Evolutionary conservation across 768 basidiomycete species (phyloP), one percentile per base, ranked within the genome.

Genomic region (Trametes cinnabarina): DNA sequence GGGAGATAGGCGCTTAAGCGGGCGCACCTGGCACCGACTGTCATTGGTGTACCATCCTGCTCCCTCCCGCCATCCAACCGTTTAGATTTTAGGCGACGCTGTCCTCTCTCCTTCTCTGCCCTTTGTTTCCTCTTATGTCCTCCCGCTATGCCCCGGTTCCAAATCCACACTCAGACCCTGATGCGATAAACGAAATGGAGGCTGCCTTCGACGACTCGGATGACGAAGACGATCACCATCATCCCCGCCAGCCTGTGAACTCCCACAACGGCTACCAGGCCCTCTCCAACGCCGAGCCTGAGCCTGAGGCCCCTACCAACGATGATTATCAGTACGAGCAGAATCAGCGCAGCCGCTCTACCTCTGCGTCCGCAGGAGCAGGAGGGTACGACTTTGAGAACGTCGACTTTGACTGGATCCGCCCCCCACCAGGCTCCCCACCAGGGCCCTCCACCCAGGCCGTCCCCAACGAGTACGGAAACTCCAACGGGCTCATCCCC

Each of bases 181-280:
- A 78, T 53, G 70, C 76, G 9, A 74, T 77, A 46, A 69, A 79
- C 57, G 87, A 93, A 76, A 85, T 94, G 82, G 88, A 94, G 68
- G 91, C 91, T 22, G 92, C 93, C 2, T 94, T 94, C 63, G 86
- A 87, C 69, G 88, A 90, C 63, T 81, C 84, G 4, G 90, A 91
- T 54, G 86, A 86, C 60, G 85, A 88, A 46, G 83, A 83, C 57
- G 76, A 76, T 35, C 19, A 79, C 73, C 34, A 82, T 12, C 30
- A 32, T 7, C 30, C 30, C 30, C 30, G 30, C 83, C 52, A 79
- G 78, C 51, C 49, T 11, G 15, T 50, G 46, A 58, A 42, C 51
- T 25, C 57, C 46, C 64, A 61, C 61, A 63, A 65, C 57, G 64
- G 64, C 48, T 65, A 65, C 64, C 61, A 63, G 40, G 43, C 61